Conservation (phyloP, 1,139 yeast species). For the Blastobotrys indianensis region DNA sequence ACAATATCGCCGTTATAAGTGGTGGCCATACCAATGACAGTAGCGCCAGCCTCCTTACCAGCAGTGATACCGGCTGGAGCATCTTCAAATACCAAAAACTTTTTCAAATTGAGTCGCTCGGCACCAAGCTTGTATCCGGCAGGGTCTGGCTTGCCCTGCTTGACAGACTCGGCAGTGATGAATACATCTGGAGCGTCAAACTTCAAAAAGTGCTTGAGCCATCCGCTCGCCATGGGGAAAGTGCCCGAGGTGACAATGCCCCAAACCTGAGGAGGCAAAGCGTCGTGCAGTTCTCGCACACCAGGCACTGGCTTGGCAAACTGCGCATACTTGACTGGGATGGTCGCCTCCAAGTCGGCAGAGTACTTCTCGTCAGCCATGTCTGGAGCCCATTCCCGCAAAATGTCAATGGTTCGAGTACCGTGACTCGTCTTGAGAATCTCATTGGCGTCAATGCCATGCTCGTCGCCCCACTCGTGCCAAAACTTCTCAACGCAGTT, state of each 20-base stretch:
- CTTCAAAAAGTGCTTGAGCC: constrained; percentile 61
- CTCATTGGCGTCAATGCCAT: constrained; percentile 63
- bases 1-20: constrained; percentile 67
- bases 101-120: constrained; percentile 48
- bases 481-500: constrained; percentile 79
- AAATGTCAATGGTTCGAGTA: constrained; percentile 73
- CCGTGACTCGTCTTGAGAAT: constrained; percentile 76
- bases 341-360: constrained; percentile 61
- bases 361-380: constrained; percentile 63
- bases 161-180: constrained; percentile 74
- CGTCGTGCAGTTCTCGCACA: constrained; percentile 55
- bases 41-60: constrained; percentile 80
- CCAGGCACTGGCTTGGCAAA: constrained; percentile 72
- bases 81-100: constrained; percentile 68
- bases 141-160: constrained; percentile 78
- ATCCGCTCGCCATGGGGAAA: constrained; percentile 65
- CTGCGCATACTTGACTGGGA: constrained; percentile 67
- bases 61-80: constrained; percentile 86
- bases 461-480: constrained; percentile 66
- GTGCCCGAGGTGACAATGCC: constrained; percentile 86
- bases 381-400: constrained; percentile 69
- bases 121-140: constrained; percentile 70
- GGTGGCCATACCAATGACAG: constrained; percentile 76
- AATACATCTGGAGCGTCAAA: constrained; percentile 62
- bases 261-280: constrained; percentile 45